Evolutionary conservation across 805 yeast species (phyloP), one percentile per base, ranked within the genome.

Genomic region (Candida fluviatilis): DNA sequence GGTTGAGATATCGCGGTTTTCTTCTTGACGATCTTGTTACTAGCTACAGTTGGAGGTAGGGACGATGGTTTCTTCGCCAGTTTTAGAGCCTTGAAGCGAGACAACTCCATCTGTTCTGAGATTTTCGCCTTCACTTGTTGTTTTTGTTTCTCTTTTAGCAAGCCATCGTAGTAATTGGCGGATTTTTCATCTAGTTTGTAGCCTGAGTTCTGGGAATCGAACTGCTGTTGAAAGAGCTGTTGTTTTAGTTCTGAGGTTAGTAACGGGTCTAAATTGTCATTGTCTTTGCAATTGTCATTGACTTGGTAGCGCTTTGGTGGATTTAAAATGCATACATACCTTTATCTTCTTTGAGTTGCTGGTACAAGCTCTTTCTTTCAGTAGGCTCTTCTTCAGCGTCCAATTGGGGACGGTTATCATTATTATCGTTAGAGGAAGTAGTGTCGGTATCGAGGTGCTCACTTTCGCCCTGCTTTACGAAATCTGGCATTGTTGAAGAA

Each of bases 311-410:
- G n/a, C n/a, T n/a, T n/a, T n/a, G n/a, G n/a, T n/a, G n/a, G n/a
- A n/a, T n/a, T n/a, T n/a, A n/a, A n/a, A n/a, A n/a, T n/a, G n/a
- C 24, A 10, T 4, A 60, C 68, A 37, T 54, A 62, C 69, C 62
- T 52, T 64, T 56, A 36, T 64, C 58, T 34, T 66, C 72, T 24
- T 57, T 53, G 18, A 71, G 46, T 48, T 72, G 78, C 16, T 70
- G 69, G 12, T 58, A 60, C 11, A 72, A 49, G 3, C 73, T 57
- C 48, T 67, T 68, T 17, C 76, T 50, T 32, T 56, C 59, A 5
- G 7, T 14, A 12, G 27, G 28, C n/a, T 33, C 36, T 23, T 31
- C 38, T 15, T 31, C 40, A 21, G 6, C 24, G 6, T 21, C 24
- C n/a, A n/a, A n/a, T n/a, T n/a, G n/a, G n/a, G n/a, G n/a, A n/a